phyloP scores from a whole-genome alignment of 768 basidiomycete genomes.

The Asterophora parasitica region DNA sequence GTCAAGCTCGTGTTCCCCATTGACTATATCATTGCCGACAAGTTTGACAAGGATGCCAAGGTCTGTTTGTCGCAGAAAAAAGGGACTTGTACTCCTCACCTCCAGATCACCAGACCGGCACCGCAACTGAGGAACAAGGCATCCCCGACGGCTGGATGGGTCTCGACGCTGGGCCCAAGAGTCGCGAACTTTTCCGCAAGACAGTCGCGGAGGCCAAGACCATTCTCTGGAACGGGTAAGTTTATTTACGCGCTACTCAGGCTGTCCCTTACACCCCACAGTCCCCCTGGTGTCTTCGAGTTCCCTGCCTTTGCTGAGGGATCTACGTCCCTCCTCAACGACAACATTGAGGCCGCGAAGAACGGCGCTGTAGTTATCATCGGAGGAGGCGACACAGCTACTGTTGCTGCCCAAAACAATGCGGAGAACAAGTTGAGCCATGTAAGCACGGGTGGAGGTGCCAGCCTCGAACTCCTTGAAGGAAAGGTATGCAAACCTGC shows the following conservation, averaged over 20 bases:
- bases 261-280: slow-evolving; percentile 24
- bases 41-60: slow-evolving; percentile 89
- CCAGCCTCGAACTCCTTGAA: slow-evolving; percentile 92
- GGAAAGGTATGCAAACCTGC: slow-evolving; percentile 80
- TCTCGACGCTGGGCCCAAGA: slow-evolving; percentile 87
- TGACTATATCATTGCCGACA: slow-evolving; percentile 92
- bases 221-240: slow-evolving; percentile 93
- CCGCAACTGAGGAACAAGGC: slow-evolving; percentile 76
- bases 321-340: slow-evolving; percentile 79
- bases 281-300: slow-evolving; percentile 97
- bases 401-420: slow-evolving; percentile 80
- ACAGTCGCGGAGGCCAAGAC: slow-evolving; percentile 89
- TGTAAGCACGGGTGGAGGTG: slow-evolving; percentile 94
- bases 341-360: slow-evolving; percentile 79
- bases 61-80: slow-evolving; percentile 33
- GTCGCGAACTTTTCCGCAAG: slow-evolving; percentile 69
- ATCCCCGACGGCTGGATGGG: slow-evolving; percentile 96
- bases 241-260: slow-evolving; percentile 1
- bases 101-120: slow-evolving; percentile 45
- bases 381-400: slow-evolving; percentile 96
- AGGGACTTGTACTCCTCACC: neutral
- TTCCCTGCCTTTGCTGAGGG: slow-evolving; percentile 88
- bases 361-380: slow-evolving; percentile 91
- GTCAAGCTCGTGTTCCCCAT: slow-evolving; percentile 95
- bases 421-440: slow-evolving; percentile 91